Conservation (phyloP, 2,329 filamentous ascomycete genomes). For the Arachnomyces sp. region DNA sequence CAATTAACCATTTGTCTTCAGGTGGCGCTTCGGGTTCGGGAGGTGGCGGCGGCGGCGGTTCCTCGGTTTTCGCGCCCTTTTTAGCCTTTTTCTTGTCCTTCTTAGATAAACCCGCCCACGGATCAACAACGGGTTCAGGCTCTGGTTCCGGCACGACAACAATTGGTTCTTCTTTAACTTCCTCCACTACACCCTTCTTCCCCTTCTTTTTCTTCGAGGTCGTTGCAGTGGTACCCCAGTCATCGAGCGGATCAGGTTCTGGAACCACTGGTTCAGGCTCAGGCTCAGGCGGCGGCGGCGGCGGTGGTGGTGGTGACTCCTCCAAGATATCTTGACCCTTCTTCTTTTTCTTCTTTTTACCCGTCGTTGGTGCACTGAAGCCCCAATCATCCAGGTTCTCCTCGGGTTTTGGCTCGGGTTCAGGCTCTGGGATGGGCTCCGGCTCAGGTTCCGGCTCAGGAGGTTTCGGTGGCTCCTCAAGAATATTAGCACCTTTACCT, state of each 20-base stretch:
- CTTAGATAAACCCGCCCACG: constrained; percentile 7
- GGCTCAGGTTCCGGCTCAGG: constrained; percentile 15
- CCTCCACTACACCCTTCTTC: constrained; percentile 21
- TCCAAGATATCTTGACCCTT: constrained; percentile 12
- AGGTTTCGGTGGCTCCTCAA: constrained; percentile 8
- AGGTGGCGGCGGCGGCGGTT: constrained; percentile 15
- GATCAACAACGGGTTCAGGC: constrained; percentile 9
- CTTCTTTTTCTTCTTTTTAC: constrained; percentile 27
- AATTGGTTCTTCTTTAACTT: constrained; percentile 18
- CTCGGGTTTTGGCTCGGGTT: constrained; percentile 17
- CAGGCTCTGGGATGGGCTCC: constrained; percentile 21
- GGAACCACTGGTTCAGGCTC: constrained; percentile 23
- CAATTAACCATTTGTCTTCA: constrained; percentile 14
- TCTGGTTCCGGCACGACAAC: constrained; percentile 7
- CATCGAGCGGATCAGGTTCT: constrained; percentile 33
- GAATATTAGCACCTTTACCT: constrained; percentile 18
- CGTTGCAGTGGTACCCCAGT: constrained; percentile 22
- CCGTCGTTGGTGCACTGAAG: constrained; percentile 19
- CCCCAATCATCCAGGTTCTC: constrained; percentile 20
- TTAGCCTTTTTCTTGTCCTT: constrained; percentile 24
- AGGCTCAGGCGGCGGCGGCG: constrained; percentile 11
- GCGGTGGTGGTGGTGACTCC: constrained; percentile 1
- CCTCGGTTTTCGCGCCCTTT: constrained; percentile 1
- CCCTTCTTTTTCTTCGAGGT: constrained; percentile 17
- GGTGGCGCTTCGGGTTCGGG: constrained; percentile 26